Base-by-base conservation (phyloP, 129 eudicot species). In the Calendula officinalis region DNA sequence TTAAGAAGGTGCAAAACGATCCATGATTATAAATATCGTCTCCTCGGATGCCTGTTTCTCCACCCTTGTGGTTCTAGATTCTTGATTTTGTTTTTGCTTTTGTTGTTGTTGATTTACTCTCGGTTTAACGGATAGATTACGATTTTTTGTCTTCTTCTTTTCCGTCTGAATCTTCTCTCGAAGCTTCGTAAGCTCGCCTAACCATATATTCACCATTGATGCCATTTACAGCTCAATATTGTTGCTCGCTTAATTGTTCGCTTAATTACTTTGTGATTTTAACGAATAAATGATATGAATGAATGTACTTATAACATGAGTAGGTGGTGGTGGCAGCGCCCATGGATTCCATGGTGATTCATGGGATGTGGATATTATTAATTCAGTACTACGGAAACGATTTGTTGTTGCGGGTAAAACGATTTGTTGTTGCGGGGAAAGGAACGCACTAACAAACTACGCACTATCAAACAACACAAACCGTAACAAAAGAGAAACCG, bases 1-100 rank as follows among this genome's bases (percentile, higher is more conserved):
- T 56, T 71, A 71, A 13, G 52, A 71, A 53, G 77, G 77, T 8
- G 77, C 64, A 22, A 72, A 72, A 0, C 77, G 64, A 44, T 72
- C 77, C 77, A 72, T 63, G 5, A 72, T 16, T 71, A 53, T 52
- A 72, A 72, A 72, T 9, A 72, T 47, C 43, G 77, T 72, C 71
- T 72, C 77, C 59, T 63, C 71, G 3, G 65, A 41, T 34, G 13
- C 5, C 17, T 36, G 58, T 53, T 14, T 63, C 42, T 54, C 59
- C 50, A 42, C 37, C 14, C 11, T 36, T 7, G 22, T 8, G 34
- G 30, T 42, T 3, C 50, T 15, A 11, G 22, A 22, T 34, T 71
- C 12, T 34, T 12, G 51, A 36, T 35, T 63, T 65, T 72, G 30
- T 22, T 22, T 22, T 22, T 22, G 30, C 30, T 43, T 68, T 40